These are phyloP conservation scores for Actinidia chinensis DNA, from an alignment of 179 eudicot genomes.

Conservation along the genomic window DNA sequence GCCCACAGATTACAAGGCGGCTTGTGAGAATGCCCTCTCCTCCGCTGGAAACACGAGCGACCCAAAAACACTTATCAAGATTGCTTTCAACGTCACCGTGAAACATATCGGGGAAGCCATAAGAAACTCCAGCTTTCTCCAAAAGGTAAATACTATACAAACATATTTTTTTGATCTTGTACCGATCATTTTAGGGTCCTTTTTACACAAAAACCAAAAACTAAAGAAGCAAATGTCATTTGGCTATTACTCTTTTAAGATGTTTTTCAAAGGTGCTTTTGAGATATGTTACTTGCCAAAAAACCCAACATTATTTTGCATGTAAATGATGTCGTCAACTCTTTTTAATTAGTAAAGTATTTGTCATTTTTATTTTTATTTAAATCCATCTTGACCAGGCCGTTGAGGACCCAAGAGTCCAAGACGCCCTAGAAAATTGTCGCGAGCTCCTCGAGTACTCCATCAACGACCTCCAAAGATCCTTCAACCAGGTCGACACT, in stretches of 20 bases:
- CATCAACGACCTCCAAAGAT: conserved; percentile 38
- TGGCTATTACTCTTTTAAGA: too few relatives aligned
- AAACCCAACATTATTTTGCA: too few relatives aligned
- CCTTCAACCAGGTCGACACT: conserved; percentile 24
- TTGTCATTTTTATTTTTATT: too few relatives aligned
- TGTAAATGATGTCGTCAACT: too few relatives aligned
- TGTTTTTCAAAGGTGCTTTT: too few relatives aligned
- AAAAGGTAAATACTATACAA: conserved; percentile 6
- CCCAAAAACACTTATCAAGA: conserved; percentile 40
- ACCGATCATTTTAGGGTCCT: too few relatives aligned
- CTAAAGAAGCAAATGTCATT: too few relatives aligned
- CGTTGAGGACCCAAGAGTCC: conserved; percentile 30
- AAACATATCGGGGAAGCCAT: conserved; percentile 23
- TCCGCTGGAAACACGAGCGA: conserved; percentile 32
- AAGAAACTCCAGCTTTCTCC: conserved; percentile 30
- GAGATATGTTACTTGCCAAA: too few relatives aligned
- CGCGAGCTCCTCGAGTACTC: conserved; percentile 35
- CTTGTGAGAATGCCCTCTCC: conserved; percentile 38
- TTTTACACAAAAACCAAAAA: too few relatives aligned
- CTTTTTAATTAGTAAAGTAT: too few relatives aligned
- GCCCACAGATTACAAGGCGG: conserved; percentile 28
- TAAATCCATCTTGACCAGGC: not conserved
- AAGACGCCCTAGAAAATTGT: conserved; percentile 38
- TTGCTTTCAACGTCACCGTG: conserved; percentile 30
- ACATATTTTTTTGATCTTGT: too few relatives aligned